Evolutionary conservation across 345 rosid species (phyloP), one percentile per base, ranked within the genome.

Genomic region (Pistacia vera): DNA sequence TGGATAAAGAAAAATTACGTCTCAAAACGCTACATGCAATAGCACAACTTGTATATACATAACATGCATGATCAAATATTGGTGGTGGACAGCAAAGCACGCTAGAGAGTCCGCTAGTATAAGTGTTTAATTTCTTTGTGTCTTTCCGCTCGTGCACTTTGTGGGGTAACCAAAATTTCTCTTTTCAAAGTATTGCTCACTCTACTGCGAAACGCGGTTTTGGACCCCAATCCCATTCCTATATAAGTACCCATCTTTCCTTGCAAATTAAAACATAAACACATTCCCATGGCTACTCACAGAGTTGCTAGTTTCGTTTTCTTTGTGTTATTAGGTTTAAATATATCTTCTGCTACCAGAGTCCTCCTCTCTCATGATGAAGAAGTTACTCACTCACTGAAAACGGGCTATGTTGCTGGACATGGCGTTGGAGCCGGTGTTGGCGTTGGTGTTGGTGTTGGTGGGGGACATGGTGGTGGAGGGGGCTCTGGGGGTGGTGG

Each of bases 51-150:
- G 48, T 52, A 22, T 8, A 59, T 38, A 12, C 13, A 20, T n/a
- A 28, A 9, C 28, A 59, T 41, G 35, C 13, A 60, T 38, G 36
- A 70, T 72, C 56, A 30, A 64, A 78, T 55, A 69, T 41, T 82
- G 87, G 86, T 66, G 28, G 71, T 66, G 28, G 71, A 82, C 90
- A 84, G 86, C 86, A 64, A 80, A 80, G 22, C 82, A 76, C 83
- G 78, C 79, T 59, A 54, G 33, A 28, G 46, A 25, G 33, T 73
- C 35, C 11, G 12, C 52, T 52, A 14, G 66, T 70, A 72, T 14
- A 51, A 58, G 41, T 64, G 63, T 48, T 46, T 46, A 75, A 12
- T 8, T 41, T 64, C 36, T 25, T 28, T 2, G 22, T 33, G 61
- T 35, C 4, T 4, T 44, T 64, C 36, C 36, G 68, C 28, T 75